A percentile compares a stretch with the other conserved stretches of the same genome.
Evolutionary conservation across 805 yeast species (phyloP).

Genomic region (Pachysolen tannophilus): DNA sequence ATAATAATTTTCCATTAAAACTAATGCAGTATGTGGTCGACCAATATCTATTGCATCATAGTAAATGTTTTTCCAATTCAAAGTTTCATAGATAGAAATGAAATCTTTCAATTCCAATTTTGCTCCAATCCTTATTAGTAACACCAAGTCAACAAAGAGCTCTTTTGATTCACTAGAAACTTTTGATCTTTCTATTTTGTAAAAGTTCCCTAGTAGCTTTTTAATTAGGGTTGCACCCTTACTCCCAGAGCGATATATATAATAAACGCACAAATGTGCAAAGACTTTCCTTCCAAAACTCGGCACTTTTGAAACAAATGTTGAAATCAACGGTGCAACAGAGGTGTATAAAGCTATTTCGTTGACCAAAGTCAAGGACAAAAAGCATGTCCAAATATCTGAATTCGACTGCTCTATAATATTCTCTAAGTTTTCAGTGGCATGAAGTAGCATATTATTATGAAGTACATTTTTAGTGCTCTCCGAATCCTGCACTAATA

Average conservation of each 20-base stretch:
- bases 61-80: constrained; percentile 24
- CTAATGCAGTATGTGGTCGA: constrained; percentile 33
- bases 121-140: constrained; percentile 33
- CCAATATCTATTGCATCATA: constrained; percentile 24
- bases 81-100: constrained; percentile 17
- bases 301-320: constrained; percentile 14
- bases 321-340: constrained; percentile 5
- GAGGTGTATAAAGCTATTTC: constrained; percentile 5
- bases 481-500: constrained; percentile 1
- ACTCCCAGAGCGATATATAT: constrained; percentile 12
- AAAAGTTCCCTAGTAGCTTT: constrained; percentile 16
- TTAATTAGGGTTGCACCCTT: constrained; percentile 12
- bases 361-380: constrained; percentile 2
- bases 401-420: not conserved
- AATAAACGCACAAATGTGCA: constrained; percentile 20
- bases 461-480: constrained; percentile 1
- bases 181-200: constrained; percentile 10
- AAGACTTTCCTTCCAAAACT: constrained; percentile 20
- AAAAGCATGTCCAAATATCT: constrained; percentile 2
- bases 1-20: constrained; percentile 39
- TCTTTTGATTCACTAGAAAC: constrained; percentile 11
- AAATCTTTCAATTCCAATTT: constrained; percentile 21
- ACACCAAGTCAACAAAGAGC: constrained; percentile 21
- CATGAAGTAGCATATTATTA: not conserved
- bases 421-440: not conserved